phyloP scores from a whole-genome alignment of 2,329 filamentous ascomycete genomes.

The Botrytis sinoallii region DNA sequence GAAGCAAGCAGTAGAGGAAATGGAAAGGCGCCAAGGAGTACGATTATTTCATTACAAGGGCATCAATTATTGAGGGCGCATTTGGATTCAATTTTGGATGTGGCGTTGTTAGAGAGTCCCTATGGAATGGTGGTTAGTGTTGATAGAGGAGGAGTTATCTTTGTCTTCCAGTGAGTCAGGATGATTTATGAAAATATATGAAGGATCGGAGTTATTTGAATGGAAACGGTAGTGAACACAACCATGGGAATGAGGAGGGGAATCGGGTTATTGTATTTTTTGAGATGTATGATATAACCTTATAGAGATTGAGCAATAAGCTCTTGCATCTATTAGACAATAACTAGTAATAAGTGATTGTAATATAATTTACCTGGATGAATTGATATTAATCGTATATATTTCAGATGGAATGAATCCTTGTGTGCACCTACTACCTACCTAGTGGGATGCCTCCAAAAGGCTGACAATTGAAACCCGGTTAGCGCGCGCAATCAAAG shows the following conservation, averaged over 20 bases:
- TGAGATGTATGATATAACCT: background rate
- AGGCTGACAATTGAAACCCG: background rate
- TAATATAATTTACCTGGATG: background rate
- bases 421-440: background rate
- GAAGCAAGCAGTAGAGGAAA: conserved; percentile 33
- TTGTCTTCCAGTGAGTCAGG: conserved; percentile 59
- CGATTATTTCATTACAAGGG: conserved; percentile 84
- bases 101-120: conserved; percentile 82
- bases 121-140: conserved; percentile 92
- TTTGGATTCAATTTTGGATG: conserved; percentile 81
- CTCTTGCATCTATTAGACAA: background rate
- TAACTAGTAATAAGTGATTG: background rate
- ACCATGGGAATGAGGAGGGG: background rate
- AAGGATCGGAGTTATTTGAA: conserved; percentile 23
- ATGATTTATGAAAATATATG: background rate
- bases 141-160: conserved; percentile 84
- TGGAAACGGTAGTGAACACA: conserved; percentile 16
- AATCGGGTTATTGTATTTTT: background rate
- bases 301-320: background rate
- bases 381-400: background rate
- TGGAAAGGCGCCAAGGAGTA: conserved; percentile 63
- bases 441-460: background rate
- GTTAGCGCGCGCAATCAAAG: conserved; percentile 10
- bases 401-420: background rate
- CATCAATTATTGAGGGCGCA: conserved; percentile 83